phyloP scores from a whole-genome alignment of 306 rosid species.

The Pyrus betulifolia region DNA sequence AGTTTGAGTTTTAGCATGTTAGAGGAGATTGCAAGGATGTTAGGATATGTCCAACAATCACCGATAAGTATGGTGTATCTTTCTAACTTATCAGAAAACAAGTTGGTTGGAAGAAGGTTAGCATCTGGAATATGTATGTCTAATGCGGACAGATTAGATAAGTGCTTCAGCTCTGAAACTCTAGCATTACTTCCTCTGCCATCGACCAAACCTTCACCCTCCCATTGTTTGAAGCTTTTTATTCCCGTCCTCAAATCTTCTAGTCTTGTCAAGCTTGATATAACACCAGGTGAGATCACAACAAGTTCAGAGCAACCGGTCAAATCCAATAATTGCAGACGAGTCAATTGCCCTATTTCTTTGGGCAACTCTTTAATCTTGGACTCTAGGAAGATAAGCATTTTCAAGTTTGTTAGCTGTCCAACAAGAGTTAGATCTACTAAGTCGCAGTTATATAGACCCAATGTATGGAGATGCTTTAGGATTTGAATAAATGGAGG shows the following conservation, averaged over 20 bases:
- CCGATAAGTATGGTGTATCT: not conserved
- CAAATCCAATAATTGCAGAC: conserved; percentile 4
- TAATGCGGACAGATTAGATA: not conserved
- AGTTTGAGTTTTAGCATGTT: conserved; percentile 22
- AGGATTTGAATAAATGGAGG: conserved; percentile 10
- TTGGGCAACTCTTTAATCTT: not conserved
- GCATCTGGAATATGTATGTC: not conserved
- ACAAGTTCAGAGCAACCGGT: not conserved
- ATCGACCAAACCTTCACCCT: not conserved
- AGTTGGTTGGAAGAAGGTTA: not conserved
- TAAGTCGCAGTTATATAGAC: not conserved
- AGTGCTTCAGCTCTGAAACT: not conserved
- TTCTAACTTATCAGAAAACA: not conserved
- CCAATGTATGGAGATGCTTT: conserved; percentile 11
- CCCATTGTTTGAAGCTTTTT: not conserved
- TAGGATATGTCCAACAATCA: not conserved
- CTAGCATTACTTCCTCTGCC: conserved; percentile 5
- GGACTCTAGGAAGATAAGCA: not conserved
- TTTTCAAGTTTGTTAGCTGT: conserved; percentile 4
- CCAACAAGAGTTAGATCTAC: conserved; percentile 1
- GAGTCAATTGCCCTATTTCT: not conserved
- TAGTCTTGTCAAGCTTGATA: not conserved
- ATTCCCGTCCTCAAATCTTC: conserved; percentile 8
- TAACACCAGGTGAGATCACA: not conserved
- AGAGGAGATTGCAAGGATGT: not conserved